Evolutionary conservation across 305 asterid species (phyloP), one percentile per base, ranked within the genome.

Genomic region (Solanum hybrid): DNA sequence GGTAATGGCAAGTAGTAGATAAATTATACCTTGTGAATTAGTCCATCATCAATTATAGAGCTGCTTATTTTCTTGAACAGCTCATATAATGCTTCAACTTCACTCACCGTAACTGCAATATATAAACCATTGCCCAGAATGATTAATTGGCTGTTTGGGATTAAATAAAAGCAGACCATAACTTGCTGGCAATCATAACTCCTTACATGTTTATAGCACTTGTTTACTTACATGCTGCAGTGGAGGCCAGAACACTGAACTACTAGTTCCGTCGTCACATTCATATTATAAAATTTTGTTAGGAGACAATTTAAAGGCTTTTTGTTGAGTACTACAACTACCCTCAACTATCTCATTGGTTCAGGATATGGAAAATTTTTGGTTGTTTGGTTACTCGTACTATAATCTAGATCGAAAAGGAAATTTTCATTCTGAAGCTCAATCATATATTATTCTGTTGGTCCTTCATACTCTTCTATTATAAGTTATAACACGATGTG

Each of bases 51-150:
- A 51, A 92, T 89, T 84, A 96, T 96, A 78, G 98, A 94, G 92
- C 96, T 93, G 94, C 98, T 94, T 77, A 96, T 95, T 91, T 95
- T 97, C 95, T 94, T 96, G 88, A 86, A 95, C 86, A 97, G 95
- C 85, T 92, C 94, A 79, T 92, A 92, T 81, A 97, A 91, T 40
- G 98, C 98, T 90, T 97, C 98, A 24, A 97, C 98, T 95, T 97
- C 98, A 76, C 94, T 93, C 78, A 94, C 98, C 12, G 98, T 94
- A 91, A 97, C 98, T 95, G 93, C 92, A 93, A 90, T 31, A 88
- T 3, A 40, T 82, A 19, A 64, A 29, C 42, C 3, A 24, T 38
- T 38, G 40, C 88, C 64, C 45, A 17, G 31, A 26, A 19, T 22
- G 29, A 37, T 22, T 5, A 15, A 42, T 56, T 7, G 37, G 42